phyloP scores from a whole-genome alignment of 148 eudicot genomes.

The Nepenthes gracilis region DNA sequence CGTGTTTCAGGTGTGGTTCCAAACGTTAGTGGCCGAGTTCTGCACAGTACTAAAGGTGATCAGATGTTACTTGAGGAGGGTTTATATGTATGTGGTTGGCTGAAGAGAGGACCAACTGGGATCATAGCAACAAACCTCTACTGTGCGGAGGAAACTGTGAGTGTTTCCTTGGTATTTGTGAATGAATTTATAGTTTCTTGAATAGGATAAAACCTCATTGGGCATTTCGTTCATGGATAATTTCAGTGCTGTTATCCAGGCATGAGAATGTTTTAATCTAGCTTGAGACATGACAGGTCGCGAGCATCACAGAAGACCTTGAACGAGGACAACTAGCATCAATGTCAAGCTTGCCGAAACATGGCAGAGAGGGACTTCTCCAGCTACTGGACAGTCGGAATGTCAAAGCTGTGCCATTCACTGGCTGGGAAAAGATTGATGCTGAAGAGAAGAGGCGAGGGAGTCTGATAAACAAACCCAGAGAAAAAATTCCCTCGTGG shows the following conservation, averaged over 20 bases:
- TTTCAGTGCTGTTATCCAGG: background rate
- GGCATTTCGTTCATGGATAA: background rate
- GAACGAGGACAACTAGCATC: slow-evolving; percentile 33
- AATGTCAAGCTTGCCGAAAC: slow-evolving; percentile 34
- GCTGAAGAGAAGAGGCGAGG: slow-evolving; percentile 65
- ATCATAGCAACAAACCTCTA: slow-evolving; percentile 83
- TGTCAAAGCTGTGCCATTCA: slow-evolving; percentile 46
- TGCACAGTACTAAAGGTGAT: slow-evolving; percentile 24
- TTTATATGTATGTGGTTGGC: slow-evolving; percentile 89
- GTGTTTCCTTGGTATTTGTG: slow-evolving; percentile 5
- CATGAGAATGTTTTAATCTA: background rate
- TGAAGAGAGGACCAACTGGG: slow-evolving; percentile 98
- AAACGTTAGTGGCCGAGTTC: slow-evolving; percentile 69
- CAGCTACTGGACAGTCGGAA: slow-evolving; percentile 46
- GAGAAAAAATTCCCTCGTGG: slow-evolving; percentile 67
- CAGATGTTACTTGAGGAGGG: slow-evolving; percentile 36
- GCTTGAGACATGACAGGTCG: slow-evolving; percentile 29
- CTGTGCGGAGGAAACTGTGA: slow-evolving; percentile 94
- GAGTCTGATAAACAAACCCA: slow-evolving; percentile 52
- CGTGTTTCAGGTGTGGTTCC: slow-evolving; percentile 68
- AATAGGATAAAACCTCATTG: background rate
- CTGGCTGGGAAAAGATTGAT: slow-evolving; percentile 77
- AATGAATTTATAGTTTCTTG: background rate
- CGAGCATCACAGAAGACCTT: slow-evolving; percentile 63
- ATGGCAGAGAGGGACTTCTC: slow-evolving; percentile 79